These are phyloP conservation scores for Dillenia turbinata DNA, from an alignment of 164 flowering plant genomes.

Conservation along the genomic window DNA sequence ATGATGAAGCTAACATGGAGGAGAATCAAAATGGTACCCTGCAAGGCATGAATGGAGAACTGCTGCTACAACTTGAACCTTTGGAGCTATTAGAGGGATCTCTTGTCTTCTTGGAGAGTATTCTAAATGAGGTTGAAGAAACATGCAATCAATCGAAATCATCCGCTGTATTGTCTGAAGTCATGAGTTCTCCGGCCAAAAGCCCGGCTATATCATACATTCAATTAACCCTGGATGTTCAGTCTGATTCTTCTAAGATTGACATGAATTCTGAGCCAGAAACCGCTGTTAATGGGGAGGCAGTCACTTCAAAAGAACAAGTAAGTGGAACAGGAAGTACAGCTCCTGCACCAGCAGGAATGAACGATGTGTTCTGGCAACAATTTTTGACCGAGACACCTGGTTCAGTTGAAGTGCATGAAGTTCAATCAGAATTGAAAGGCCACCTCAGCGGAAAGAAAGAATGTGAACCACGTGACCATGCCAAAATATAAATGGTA, in stretches of 20 bases:
- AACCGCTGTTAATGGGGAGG: conserved; percentile 25
- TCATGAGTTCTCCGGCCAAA: conserved; percentile 23
- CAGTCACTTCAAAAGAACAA: conserved; percentile 20
- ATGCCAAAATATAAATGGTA: conserved; percentile 40
- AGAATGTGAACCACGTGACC: conserved; percentile 24
- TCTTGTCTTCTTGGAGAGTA: conserved; percentile 41
- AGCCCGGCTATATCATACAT: conserved; percentile 29
- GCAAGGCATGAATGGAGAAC: conserved; percentile 15
- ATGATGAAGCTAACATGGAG: conserved; percentile 22
- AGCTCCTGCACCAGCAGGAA: conserved; percentile 26
- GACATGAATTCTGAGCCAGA: conserved; percentile 36
- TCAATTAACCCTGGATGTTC: conserved; percentile 20
- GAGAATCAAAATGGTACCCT: conserved; percentile 16
- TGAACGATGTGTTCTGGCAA: conserved; percentile 76
- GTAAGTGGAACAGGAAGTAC: conserved; percentile 3
- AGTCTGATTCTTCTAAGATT: conserved; percentile 30
- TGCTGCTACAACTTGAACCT: conserved; percentile 19
- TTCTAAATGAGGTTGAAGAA: conserved; percentile 40
- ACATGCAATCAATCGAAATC: conserved; percentile 30
- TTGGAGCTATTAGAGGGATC: conserved; percentile 56
- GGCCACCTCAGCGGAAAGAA: conserved; percentile 19
- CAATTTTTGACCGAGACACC: conserved; percentile 76
- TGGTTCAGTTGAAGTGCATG: conserved; percentile 35
- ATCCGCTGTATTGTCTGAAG: conserved; percentile 36
- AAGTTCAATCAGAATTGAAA: conserved; percentile 46